Evolutionary conservation across 192 early-diverging fungal genomes (phyloP), one percentile per base, ranked within the genome.

Genomic region (Entomortierella beljakovae): DNA sequence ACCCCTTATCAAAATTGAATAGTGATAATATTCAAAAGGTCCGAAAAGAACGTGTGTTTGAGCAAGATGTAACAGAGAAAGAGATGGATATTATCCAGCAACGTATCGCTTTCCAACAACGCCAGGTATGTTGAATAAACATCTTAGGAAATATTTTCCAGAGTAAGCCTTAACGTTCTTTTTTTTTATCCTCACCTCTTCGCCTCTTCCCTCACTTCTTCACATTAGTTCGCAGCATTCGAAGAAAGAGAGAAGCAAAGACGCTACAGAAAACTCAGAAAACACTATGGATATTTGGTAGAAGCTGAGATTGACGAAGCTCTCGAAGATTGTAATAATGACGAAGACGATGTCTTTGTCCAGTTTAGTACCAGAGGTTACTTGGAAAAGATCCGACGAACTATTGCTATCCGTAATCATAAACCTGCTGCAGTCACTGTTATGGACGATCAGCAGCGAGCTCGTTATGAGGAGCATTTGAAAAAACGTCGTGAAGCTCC

Each of bases 31-130:
- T 94, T 72, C 88, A 87, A 72, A 90, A 85, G 11, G 87, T 93
- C 56, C 90, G 92, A 43, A 97, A 96, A 73, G 92, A 94, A 62
- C 90, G 93, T 40, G 90, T 98, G 2, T 98, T 98, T 81, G 86
- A 91, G 67, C 90, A 96, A 57, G 94, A 96, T 80, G 91, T 97
- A 29, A 98, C 96, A 1, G 92, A 93, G 70, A 90, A 92, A 43
- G 96, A 98, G 77, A 89, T 89, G 89, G 88, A 88, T 50, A 94
- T 98, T 67, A 98, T 98, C 80, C 87, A 95, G 71, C 89, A 95
- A 80, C 88, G 95, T 8, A 92, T 98, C 13, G 94, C 92, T 22
- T 85, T 98, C 51, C 95, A 97, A 70, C 96, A 95, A 66, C 88
- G 88, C 64, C 94, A 90, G 68, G 88, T 91, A 84, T 51, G 23